phyloP scores from a whole-genome alignment of 2,329 filamentous ascomycete species.

The Niveomyces coronatus region DNA sequence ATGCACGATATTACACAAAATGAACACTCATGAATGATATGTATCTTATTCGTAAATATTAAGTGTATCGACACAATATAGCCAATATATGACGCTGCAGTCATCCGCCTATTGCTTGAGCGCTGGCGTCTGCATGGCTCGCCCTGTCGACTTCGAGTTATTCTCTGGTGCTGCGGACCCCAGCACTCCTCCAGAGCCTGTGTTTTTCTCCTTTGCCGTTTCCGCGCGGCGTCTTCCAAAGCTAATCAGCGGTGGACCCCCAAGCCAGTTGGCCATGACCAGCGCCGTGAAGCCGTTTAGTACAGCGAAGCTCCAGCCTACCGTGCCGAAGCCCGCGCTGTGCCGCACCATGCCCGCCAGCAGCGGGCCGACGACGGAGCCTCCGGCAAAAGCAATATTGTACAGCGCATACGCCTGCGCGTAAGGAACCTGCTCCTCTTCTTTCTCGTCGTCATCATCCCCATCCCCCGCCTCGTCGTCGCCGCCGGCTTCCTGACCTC shows the following conservation, averaged over 20 bases:
- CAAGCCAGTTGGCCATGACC: conserved; percentile 19
- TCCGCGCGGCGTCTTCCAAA: not conserved
- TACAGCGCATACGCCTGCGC: conserved; percentile 26
- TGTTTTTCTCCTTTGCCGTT: no score
- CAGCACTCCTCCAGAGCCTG: no score
- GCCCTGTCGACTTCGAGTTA: no score
- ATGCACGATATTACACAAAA: no score
- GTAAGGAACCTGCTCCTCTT: conserved; percentile 18
- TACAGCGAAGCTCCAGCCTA: conserved; percentile 22
- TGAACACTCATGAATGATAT: no score
- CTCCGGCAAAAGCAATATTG: conserved; percentile 25
- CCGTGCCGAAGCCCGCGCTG: conserved; percentile 21
- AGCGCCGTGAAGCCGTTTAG: conserved; percentile 19
- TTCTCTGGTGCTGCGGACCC: no score
- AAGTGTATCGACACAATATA: no score
- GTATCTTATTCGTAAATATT: no score
- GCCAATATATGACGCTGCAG: no score
- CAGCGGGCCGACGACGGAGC: conserved; percentile 22
- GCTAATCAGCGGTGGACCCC: conserved; percentile 12
- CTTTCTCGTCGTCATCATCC: not conserved
- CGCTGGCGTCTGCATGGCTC: no score
- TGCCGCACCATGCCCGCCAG: conserved; percentile 25
- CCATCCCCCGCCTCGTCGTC: not conserved
- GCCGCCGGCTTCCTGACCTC: not conserved
- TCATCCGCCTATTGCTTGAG: no score